Conservation (phyloP, 2,329 filamentous ascomycete genomes). For the Metarhizium robertsii region DNA sequence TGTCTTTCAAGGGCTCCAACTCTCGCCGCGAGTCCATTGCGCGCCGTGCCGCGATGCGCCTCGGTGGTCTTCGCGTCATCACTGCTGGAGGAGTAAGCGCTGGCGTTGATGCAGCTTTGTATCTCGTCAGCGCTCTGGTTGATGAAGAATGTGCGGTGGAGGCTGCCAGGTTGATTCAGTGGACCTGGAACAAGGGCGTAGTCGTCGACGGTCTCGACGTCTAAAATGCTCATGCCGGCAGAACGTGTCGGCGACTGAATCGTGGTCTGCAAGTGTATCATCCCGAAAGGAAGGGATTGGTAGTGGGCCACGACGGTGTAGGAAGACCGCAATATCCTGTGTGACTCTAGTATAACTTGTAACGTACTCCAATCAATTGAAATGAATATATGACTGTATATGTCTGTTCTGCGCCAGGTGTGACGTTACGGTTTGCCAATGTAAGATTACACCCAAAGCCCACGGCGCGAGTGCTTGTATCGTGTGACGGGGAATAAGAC, state of each 20-base stretch:
- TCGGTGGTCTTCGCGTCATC: constrained; percentile 62
- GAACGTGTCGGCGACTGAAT: constrained; percentile 8
- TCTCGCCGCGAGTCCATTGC: constrained; percentile 70
- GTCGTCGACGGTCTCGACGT: constrained; percentile 81
- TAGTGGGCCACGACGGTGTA: constrained; percentile 1
- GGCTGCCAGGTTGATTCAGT: constrained; percentile 66
- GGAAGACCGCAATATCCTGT: constrained; percentile 1
- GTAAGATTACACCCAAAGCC: no score
- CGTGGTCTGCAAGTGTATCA: background rate
- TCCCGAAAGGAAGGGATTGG: background rate
- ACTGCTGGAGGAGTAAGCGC: constrained; percentile 71
- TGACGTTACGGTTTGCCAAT: no score
- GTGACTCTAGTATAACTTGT: constrained; percentile 4
- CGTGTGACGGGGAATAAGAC: no score
- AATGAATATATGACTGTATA: background rate
- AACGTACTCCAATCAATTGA: constrained; percentile 4
- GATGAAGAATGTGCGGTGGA: constrained; percentile 68
- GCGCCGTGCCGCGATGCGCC: constrained; percentile 65
- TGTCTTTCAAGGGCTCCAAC: constrained; percentile 69
- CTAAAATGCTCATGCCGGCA: constrained; percentile 33
- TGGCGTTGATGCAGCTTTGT: constrained; percentile 75
- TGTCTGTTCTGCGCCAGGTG: no score
- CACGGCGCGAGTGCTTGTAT: no score
- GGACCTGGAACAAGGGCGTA: constrained; percentile 77
- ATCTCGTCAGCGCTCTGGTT: constrained; percentile 76